Base-by-base conservation (phyloP, 148 eudicot genomes). In the Cornus suecica region DNA sequence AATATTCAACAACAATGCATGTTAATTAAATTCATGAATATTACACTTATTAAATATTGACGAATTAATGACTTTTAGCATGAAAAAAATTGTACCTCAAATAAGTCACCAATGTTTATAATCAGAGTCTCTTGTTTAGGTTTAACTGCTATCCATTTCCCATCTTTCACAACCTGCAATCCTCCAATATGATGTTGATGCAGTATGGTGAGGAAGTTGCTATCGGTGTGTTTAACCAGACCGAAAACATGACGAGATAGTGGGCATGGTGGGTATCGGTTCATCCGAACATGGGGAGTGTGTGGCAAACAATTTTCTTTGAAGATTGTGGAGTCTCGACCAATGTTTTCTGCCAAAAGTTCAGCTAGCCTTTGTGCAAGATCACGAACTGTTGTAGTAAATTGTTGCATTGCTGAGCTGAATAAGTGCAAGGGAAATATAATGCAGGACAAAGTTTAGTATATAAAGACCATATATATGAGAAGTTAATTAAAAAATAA, bases 151-250 rank as follows among this genome's bases (percentile, higher is more conserved):
- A 94, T 82, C 99, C 97, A 94, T 24, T 74, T 81, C 1, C 90
- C 94, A 77, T 92, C 92, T 84, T 87, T 90, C 23, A 92, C 86
- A n/a, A 94, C 30, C 16, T 94, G 99, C 32, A 94, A 64, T 0
- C 99, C 99, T 29, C 99, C 99, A 45, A 94, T 84, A 27, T 89
- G 81, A 78, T 94, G 97, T 84, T 92, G 96, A 32, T 90, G 82
- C 48, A 94, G 67, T 58, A 94, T 87, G 0, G 99, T 94, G 81
- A 94, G 95, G 81, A 90, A 94, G 56, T 88, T 91, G 74, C 96
- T 94, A 45, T 94, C 99, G 0, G 97, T 90, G 78, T 94, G 99
- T 8, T 92, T 90, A 90, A 89, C 87, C 13, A 92, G 71, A 1
- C 99, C 99, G 27, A 83, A 80, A 5, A 92, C 63, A 3, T 87